Base-by-base conservation (phyloP, 345 rosid species). In the Gossypium rotundifolium region DNA sequence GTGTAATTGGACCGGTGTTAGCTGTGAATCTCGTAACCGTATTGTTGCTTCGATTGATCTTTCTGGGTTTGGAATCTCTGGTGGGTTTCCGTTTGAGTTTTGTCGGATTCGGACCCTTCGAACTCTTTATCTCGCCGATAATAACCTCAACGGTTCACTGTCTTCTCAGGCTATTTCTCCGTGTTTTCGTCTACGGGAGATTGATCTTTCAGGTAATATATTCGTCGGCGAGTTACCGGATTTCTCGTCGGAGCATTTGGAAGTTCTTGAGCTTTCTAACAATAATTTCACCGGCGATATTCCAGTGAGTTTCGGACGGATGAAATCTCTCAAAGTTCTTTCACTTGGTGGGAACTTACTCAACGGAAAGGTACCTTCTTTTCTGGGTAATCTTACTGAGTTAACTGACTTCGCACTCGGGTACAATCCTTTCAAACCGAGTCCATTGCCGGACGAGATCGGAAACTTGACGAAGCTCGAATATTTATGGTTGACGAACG, bases 1-100 rank as follows among this genome's bases (percentile, higher is more conserved):
- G 0, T 92, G 97, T 78, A 83, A 87, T 46, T 92, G 95, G 93
- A 82, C 88, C 2, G 97, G 96, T 76, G 74, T 90, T 45, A 64
- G 79, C 52, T 92, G 96, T 75, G 83, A 83, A 12, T 0, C 61
- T 60, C 78, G 13, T 0, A 86, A 78, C 64, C 52, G 60, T 11
- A 25, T 85, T 9, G 91, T 92, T 64, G 63, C 85, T 9, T 72
- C 88, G 2, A 76, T 92, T 42, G 85, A 92, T 80, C 78, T 92
- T 45, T 53, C 90, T 33, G 79, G 38, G 4, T 74, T 82, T 17
- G 77, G 76, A 67, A 12, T 92, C 44, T 61, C 77, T 12, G 93
- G 97, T 7, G 81, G 70, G 0, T 90, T 90, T 70, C 96, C 97
- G 0, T 72, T 66, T 44, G 88, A 85, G 6, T 85, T 92, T 58